These are phyloP conservation scores for Brassica juncea DNA, from an alignment of 345 rosid genomes.

Conservation along the genomic window DNA sequence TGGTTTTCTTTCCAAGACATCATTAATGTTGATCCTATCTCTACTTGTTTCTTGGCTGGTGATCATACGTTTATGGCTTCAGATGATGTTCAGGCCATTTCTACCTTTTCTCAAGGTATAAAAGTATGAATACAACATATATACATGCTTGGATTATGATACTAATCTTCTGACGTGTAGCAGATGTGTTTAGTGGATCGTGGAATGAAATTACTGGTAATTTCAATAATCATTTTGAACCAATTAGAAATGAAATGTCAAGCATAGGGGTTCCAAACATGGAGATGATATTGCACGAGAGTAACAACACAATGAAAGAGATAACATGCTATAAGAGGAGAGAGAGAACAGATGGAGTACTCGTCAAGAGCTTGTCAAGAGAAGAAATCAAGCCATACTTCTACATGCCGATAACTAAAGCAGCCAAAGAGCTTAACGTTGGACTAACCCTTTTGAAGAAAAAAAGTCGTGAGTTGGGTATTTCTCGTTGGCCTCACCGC, in stretches of 20 bases:
- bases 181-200: slow-evolving; percentile 18
- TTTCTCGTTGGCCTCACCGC: slow-evolving; percentile 70
- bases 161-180: slow-evolving; percentile 10
- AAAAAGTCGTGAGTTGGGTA: slow-evolving; percentile 63
- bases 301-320: slow-evolving; percentile 11
- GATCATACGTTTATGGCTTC: slow-evolving; percentile 22
- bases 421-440: slow-evolving; percentile 62
- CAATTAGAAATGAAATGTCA: neutral
- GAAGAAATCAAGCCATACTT: slow-evolving; percentile 46
- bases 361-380: slow-evolving; percentile 40
- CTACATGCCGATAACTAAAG: slow-evolving; percentile 65
- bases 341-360: slow-evolving; percentile 4
- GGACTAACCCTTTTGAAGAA: slow-evolving; percentile 71
- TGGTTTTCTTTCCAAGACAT: slow-evolving; percentile 30
- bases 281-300: slow-evolving; percentile 13
- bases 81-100: slow-evolving; percentile 30
- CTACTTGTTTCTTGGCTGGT: slow-evolving; percentile 17
- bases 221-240: slow-evolving; percentile 18
- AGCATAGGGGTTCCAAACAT: neutral
- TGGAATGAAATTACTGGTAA: slow-evolving; percentile 41
- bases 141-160: neutral
- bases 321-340: slow-evolving; percentile 6
- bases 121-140: neutral
- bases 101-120: slow-evolving; percentile 40
- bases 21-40: slow-evolving; percentile 28